phyloP scores from a whole-genome alignment of 2,329 filamentous ascomycete species.

The Cladosporium colombiae region DNA sequence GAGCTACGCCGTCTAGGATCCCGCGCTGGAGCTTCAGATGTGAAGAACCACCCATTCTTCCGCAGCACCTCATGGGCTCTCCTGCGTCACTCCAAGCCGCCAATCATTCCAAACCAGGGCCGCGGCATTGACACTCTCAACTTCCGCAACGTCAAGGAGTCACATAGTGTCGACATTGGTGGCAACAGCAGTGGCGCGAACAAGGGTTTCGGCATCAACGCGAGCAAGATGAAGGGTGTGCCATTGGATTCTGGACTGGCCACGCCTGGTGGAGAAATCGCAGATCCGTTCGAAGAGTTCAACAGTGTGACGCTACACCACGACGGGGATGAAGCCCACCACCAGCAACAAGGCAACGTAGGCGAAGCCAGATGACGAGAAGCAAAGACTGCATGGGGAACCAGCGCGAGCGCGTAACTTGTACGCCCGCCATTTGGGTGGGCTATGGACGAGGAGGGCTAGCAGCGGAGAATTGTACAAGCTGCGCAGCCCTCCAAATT shows the following conservation, averaged over 20 bases:
- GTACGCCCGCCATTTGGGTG: not conserved
- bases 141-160: conserved; percentile 97
- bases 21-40: conserved; percentile 91
- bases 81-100: conserved; percentile 95
- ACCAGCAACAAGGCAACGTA: conserved; percentile 4
- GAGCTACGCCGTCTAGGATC: conserved; percentile 91
- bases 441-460: not conserved
- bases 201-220: conserved; percentile 39
- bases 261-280: conserved; percentile 78
- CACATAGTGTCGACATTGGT: conserved; percentile 85
- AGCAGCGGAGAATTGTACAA: not conserved
- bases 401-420: not conserved
- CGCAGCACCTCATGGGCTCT: conserved; percentile 94
- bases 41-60: conserved; percentile 96
- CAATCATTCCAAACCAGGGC: conserved; percentile 90
- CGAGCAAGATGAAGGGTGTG: conserved; percentile 66
- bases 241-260: conserved; percentile 82
- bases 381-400: not conserved
- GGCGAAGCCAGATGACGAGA: conserved; percentile 13
- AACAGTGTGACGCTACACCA: conserved; percentile 98
- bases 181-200: conserved; percentile 46
- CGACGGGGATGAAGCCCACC: conserved; percentile 69
- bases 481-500: not conserved
- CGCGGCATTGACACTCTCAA: conserved; percentile 92
- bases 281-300: conserved; percentile 96